Percentiles rank a stretch among this genome's conserved stretches.
Conservation (phyloP, 805 yeast genomes). For the Debaryomyces castellii region DNA sequence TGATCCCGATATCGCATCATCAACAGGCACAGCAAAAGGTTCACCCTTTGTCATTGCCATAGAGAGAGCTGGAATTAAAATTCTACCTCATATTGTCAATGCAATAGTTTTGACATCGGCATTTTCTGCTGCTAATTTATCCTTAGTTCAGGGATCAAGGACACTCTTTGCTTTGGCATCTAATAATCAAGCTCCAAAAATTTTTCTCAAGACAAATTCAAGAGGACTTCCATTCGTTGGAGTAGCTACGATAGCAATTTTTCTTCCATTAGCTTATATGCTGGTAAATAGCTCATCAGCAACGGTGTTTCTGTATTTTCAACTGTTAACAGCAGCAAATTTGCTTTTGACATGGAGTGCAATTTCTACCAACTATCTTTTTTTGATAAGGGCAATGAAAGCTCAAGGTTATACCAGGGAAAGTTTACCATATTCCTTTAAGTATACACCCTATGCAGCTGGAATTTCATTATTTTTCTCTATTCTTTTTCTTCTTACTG, state of each 20-base stretch:
- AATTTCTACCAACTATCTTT: slow-evolving; percentile 30
- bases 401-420: slow-evolving; percentile 37
- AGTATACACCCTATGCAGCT: slow-evolving; percentile 13
- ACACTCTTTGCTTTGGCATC: slow-evolving; percentile 35
- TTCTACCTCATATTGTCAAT: slow-evolving; percentile 35
- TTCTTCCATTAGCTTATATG: slow-evolving; percentile 40
- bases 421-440: slow-evolving; percentile 29
- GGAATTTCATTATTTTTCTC: slow-evolving; percentile 13
- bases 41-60: slow-evolving; percentile 44
- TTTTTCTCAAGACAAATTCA: slow-evolving; percentile 29
- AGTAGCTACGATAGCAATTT: slow-evolving; percentile 18
- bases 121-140: slow-evolving; percentile 35
- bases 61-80: slow-evolving; percentile 29
- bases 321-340: slow-evolving; percentile 27
- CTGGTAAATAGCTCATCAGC: slow-evolving; percentile 21
- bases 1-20: slow-evolving; percentile 22
- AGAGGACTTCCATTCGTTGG: slow-evolving; percentile 34
- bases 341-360: slow-evolving; percentile 29
- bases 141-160: slow-evolving; percentile 29
- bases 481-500: slow-evolving; percentile 27
- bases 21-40: slow-evolving; percentile 28
- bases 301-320: slow-evolving; percentile 36
- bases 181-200: slow-evolving; percentile 37
- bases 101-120: slow-evolving; percentile 41
- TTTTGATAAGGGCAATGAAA: slow-evolving; percentile 33